Evolutionary conservation across 768 basidiomycete species (phyloP).

Genomic region (Solioccasus polychromus): DNA sequence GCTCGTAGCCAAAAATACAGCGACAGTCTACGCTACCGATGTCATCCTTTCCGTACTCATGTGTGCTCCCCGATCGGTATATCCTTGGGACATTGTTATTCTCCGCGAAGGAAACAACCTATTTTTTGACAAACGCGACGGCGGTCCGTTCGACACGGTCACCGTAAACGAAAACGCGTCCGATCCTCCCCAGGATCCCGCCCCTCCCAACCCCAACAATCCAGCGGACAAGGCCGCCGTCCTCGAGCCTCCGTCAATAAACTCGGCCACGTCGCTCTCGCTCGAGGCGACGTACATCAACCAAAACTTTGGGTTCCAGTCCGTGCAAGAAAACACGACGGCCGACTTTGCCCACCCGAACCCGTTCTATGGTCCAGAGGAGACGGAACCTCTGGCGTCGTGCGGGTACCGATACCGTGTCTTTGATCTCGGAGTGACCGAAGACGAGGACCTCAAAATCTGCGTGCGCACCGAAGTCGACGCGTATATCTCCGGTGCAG

Average conservation of each 20-base stretch:
- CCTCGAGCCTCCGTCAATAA: slow-evolving; percentile 80
- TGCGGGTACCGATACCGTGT: slow-evolving; percentile 96
- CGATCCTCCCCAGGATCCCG: slow-evolving; percentile 85
- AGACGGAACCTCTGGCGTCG: slow-evolving; percentile 92
- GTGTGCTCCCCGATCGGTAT: slow-evolving; percentile 92
- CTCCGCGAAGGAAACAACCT: slow-evolving; percentile 89
- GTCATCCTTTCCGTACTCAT: slow-evolving; percentile 93
- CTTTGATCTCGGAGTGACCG: slow-evolving; percentile 87
- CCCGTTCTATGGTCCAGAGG: slow-evolving; percentile 92
- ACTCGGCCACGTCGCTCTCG: slow-evolving; percentile 89
- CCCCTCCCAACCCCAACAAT: slow-evolving; percentile 76
- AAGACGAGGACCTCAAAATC: slow-evolving; percentile 88
- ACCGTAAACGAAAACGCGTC: slow-evolving; percentile 98
- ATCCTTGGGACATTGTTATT: slow-evolving; percentile 99
- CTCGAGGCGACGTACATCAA: slow-evolving; percentile 99
- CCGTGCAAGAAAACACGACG: slow-evolving; percentile 71
- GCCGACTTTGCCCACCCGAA: slow-evolving; percentile 84
- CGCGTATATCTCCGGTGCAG: slow-evolving; percentile 67
- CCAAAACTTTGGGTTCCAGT: slow-evolving; percentile 97
- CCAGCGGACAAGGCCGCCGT: slow-evolving; percentile 58
- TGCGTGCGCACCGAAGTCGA: slow-evolving; percentile 97
- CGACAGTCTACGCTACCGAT: slow-evolving; percentile 92
- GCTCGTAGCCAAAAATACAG: slow-evolving; percentile 78
- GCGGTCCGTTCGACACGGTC: slow-evolving; percentile 94
- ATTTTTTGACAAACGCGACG: slow-evolving; percentile 97